These are phyloP conservation scores for Xylariales sp. DNA, from an alignment of 2,329 filamentous ascomycete genomes.

Conservation along the genomic window DNA sequence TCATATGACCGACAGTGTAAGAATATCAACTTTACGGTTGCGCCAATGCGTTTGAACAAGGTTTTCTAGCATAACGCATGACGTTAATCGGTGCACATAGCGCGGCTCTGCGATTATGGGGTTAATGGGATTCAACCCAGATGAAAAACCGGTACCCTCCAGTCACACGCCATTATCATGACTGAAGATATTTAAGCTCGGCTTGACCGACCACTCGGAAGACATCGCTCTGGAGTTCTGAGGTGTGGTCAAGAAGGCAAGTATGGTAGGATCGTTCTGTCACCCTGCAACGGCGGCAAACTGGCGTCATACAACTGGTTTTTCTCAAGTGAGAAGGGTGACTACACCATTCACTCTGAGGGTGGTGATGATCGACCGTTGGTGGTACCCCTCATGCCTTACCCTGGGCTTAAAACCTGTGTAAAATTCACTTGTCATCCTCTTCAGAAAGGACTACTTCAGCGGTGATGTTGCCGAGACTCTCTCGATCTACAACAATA, in stretches of 20 bases:
- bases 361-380: conserved; percentile 45
- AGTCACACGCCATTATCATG: conserved; percentile 60
- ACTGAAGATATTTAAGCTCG: conserved; percentile 57
- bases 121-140: too few relatives aligned
- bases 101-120: too few relatives aligned
- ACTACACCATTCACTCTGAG: conserved; percentile 59
- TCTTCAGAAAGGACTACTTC: conserved; percentile 45
- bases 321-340: conserved; percentile 55
- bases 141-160: too few relatives aligned
- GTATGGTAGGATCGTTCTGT: conserved; percentile 67
- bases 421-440: conserved; percentile 55
- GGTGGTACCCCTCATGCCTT: conserved; percentile 57
- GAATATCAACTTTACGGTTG: too few relatives aligned
- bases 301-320: conserved; percentile 68
- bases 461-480: conserved; percentile 41
- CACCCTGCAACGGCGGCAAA: conserved; percentile 61
- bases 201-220: conserved; percentile 58
- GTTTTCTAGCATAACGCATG: too few relatives aligned
- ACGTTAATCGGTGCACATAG: too few relatives aligned
- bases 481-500: conserved; percentile 45
- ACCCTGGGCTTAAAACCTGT: conserved; percentile 53
- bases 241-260: conserved; percentile 60
- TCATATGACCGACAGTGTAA: too few relatives aligned
- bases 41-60: too few relatives aligned
- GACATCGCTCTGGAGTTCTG: conserved; percentile 64